Conservation (phyloP, 2,329 filamentous ascomycete genomes). For the Corynespora cassiicola region DNA sequence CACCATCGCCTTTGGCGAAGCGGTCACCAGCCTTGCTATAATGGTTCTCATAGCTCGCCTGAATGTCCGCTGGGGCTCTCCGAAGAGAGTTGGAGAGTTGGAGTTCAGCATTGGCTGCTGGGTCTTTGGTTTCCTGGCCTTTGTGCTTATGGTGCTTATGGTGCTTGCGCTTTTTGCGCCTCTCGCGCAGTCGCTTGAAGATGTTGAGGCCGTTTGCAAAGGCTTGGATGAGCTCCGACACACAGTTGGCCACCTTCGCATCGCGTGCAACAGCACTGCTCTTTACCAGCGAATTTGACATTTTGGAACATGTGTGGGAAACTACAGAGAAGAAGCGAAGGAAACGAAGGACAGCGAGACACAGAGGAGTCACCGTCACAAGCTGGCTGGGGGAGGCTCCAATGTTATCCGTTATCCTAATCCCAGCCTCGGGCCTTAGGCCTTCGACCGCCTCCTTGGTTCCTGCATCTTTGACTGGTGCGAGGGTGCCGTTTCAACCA, state of each 20-base stretch:
- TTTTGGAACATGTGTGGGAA: slow-evolving; percentile 16
- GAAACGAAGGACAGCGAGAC: slow-evolving; percentile 17
- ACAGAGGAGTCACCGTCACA: slow-evolving; percentile 29
- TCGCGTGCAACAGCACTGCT: slow-evolving; percentile 29
- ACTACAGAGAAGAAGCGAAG: slow-evolving; percentile 18
- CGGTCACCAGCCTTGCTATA: slow-evolving; percentile 44
- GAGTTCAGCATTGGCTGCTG: slow-evolving; percentile 40
- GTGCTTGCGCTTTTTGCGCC: slow-evolving; percentile 37
- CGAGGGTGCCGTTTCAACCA: slow-evolving; percentile 28
- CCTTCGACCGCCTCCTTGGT: slow-evolving; percentile 16
- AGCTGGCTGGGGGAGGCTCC: slow-evolving; percentile 25
- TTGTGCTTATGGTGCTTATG: slow-evolving; percentile 23
- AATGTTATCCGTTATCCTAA: slow-evolving; percentile 35
- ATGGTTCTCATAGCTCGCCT: slow-evolving; percentile 49
- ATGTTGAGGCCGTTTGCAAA: slow-evolving; percentile 54
- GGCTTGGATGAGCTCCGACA: slow-evolving; percentile 51
- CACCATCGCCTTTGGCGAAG: slow-evolving; percentile 54
- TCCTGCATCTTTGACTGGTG: slow-evolving; percentile 43
- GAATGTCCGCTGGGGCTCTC: slow-evolving; percentile 50
- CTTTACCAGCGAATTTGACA: slow-evolving; percentile 29
- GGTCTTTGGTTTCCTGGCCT: slow-evolving; percentile 17
- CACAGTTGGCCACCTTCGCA: slow-evolving; percentile 36
- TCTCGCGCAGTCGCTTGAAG: slow-evolving; percentile 50
- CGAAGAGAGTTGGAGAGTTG: slow-evolving; percentile 49
- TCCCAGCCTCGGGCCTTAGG: slow-evolving; percentile 15